Percentiles rank a stretch among this genome's conserved stretches.
These are phyloP conservation scores for Pichia manshurica DNA, from an alignment of 805 yeast genomes.

Conservation along the genomic window DNA sequence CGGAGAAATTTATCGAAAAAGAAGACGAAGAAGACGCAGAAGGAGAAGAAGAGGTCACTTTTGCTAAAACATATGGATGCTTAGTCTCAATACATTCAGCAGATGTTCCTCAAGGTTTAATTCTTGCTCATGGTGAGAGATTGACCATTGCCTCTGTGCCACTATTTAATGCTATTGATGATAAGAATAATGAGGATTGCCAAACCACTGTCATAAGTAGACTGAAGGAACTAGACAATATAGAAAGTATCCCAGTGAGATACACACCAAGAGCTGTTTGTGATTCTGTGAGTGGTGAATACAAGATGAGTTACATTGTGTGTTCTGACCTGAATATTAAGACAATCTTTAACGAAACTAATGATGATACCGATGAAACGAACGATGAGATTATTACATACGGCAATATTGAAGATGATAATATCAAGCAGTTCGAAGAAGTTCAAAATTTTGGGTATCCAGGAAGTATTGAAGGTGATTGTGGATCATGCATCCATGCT, in stretches of 20 bases:
- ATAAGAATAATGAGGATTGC: not conserved
- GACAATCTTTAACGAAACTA: constrained; percentile 27
- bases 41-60: not conserved
- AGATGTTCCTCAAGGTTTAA: constrained; percentile 56
- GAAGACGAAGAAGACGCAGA: constrained; percentile 8
- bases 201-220: not conserved
- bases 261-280: constrained; percentile 46
- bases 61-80: constrained; percentile 5
- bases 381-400: constrained; percentile 19
- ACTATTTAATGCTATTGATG: constrained; percentile 30
- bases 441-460: constrained; percentile 44
- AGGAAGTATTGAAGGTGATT: constrained; percentile 19
- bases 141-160: constrained; percentile 46
- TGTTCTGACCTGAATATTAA: constrained; percentile 40
- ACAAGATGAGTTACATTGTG: constrained; percentile 33
- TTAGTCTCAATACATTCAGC: constrained; percentile 47
- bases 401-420: constrained; percentile 24
- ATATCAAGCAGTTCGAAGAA: constrained; percentile 28
- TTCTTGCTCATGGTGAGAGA: constrained; percentile 50
- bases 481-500: constrained; percentile 54
- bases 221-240: constrained; percentile 23
- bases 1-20: constrained; percentile 35
- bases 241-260: constrained; percentile 38
- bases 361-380: not conserved
- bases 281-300: constrained; percentile 16